Evolutionary conservation across 2,329 filamentous ascomycete species (phyloP), one percentile per base, ranked within the genome.

Genomic region (Pseudogymnoascus sp.): DNA sequence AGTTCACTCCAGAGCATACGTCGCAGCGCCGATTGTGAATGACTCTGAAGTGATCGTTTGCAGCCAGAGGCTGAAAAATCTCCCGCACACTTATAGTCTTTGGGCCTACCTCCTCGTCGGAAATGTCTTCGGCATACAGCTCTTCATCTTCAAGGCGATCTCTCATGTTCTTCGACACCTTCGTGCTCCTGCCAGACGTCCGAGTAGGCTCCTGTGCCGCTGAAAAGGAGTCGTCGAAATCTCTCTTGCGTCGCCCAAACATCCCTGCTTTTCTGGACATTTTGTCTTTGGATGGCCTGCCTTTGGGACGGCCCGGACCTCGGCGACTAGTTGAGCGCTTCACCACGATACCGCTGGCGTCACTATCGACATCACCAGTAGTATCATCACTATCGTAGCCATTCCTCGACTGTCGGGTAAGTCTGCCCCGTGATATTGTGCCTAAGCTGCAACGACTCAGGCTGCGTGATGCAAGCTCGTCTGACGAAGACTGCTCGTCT

Each of bases 21-120:
- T 90, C 86, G 72, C 94, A 99, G 6, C 76, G 77, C 39, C 82
- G 77, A 54, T 81, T 83, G 72, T 99, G 94, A 9, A 83, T 81
- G 20, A 79, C 76, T 60, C 81, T 80, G 72, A 99, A 99, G 2
- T 80, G 75, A 38, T 87, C 82, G 12, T 85, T 79, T 3, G 78
- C 74, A 1, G 84, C 74, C 1, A 90, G 69, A 0, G 79, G 78
- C 61, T 84, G 79, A 70, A 96, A 97, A 5, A 82, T 72, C 71
- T 97, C 94, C 65, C 84, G 87, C 22, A 91, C 81, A 12, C 85
- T 84, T 11, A 82, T 75, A 41, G 83, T 75, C 72, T 86, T 85
- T 1, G 82, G 77, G 9, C 77, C 75, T 14, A 69, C 73, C 47
- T 54, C 25, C 32, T 11, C 47, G 0, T 74, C 66, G 59, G 73